Conservation (phyloP, 2,329 filamentous ascomycete genomes). For the Fusarium oxysporum region DNA sequence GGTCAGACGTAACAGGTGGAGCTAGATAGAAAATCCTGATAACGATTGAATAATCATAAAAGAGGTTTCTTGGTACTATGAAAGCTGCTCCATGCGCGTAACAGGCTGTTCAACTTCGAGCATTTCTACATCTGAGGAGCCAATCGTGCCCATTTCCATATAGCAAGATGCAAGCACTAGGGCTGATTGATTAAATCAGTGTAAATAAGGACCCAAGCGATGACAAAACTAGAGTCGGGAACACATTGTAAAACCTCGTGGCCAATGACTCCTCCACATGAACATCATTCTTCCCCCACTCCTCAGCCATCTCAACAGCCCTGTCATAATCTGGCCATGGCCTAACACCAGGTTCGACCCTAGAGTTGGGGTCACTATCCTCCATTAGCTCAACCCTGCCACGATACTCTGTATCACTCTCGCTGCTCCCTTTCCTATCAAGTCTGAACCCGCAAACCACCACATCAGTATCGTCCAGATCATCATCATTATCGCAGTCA, state of each 20-base stretch:
- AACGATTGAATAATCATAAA: too few species aligned
- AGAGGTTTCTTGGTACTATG: too few species aligned
- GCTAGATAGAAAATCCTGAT: too few species aligned
- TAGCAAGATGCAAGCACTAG: background rate
- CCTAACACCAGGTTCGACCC: fast-evolving
- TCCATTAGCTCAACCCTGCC: background rate
- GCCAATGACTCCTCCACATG: background rate
- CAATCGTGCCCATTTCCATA: background rate
- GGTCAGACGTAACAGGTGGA: too few species aligned
- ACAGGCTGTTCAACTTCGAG: too few species aligned
- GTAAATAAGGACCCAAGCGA: background rate
- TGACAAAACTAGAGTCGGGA: background rate
- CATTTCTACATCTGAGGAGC: too few species aligned
- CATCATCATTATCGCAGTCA: fast-evolving
- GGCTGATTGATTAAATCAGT: too few species aligned
- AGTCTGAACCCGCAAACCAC: background rate
- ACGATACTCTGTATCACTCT: background rate
- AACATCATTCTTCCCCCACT: background rate
- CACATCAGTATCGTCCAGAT: background rate
- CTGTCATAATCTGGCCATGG: background rate
- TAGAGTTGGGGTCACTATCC: fast-evolving
- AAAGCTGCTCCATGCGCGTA: too few species aligned
- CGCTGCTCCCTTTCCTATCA: background rate
- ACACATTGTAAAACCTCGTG: fast-evolving
- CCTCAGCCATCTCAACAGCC: background rate